Conservation (phyloP, 2,329 filamentous ascomycete genomes). For the Cercospora sp. region DNA sequence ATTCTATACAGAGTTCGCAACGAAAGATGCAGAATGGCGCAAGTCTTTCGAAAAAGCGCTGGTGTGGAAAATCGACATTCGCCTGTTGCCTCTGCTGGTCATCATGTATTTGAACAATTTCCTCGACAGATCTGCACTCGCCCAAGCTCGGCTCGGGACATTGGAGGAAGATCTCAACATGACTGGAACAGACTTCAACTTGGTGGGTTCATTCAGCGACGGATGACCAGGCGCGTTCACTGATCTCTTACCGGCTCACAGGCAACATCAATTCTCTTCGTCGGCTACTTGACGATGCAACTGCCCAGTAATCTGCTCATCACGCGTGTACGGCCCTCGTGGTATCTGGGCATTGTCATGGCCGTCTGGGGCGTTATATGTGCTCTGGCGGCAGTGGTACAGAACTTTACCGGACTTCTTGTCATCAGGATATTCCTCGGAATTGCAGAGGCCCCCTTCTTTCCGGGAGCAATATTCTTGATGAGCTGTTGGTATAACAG, state of each 20-base stretch:
- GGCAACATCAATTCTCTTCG: constrained; percentile 56
- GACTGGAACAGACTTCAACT: constrained; percentile 9
- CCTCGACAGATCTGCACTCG: constrained; percentile 45
- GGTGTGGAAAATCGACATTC: constrained; percentile 69
- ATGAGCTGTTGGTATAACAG: constrained; percentile 13
- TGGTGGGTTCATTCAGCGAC: not conserved
- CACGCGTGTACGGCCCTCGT: constrained; percentile 67
- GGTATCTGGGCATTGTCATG: constrained; percentile 70
- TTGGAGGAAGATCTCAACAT: constrained; percentile 33
- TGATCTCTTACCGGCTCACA: not conserved
- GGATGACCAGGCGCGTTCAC: not conserved
- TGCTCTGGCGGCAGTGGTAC: constrained; percentile 62
- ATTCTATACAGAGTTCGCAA: constrained; percentile 6
- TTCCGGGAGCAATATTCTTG: constrained; percentile 5
- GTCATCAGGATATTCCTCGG: constrained; percentile 64
- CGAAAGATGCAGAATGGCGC: constrained; percentile 6
- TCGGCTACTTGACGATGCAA: constrained; percentile 50
- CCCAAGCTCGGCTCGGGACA: constrained; percentile 12
- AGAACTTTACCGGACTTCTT: constrained; percentile 61
- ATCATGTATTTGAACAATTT: constrained; percentile 78
- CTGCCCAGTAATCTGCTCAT: constrained; percentile 70
- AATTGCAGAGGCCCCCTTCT: constrained; percentile 61
- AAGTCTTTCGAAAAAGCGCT: constrained; percentile 53
- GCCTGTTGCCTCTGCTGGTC: constrained; percentile 67
- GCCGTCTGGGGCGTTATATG: constrained; percentile 67